Percentiles rank a stretch among this genome's conserved stretches.
phyloP scores from a whole-genome alignment of 2,329 filamentous ascomycete species.

The Nemania diffusa region DNA sequence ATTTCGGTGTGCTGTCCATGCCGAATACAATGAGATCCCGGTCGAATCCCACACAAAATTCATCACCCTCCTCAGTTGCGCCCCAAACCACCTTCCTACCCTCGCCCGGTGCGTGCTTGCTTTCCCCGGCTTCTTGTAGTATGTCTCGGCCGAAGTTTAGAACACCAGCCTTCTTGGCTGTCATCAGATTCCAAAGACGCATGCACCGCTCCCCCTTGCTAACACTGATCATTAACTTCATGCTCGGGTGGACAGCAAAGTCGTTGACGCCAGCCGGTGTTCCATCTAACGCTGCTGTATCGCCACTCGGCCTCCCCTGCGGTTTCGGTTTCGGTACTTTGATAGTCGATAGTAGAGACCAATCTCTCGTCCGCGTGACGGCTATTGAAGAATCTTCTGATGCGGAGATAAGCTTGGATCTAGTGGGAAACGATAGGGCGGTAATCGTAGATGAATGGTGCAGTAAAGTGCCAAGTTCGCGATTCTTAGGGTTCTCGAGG shows the following conservation, averaged over 20 bases:
- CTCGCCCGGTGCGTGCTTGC: constrained; percentile 81
- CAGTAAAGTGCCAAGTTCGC: constrained; percentile 85
- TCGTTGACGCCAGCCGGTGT: constrained; percentile 91
- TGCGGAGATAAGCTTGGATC: constrained; percentile 86
- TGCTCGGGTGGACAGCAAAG: constrained; percentile 93
- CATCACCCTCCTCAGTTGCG: constrained; percentile 72
- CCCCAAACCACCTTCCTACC: constrained; percentile 87
- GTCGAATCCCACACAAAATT: constrained; percentile 92
- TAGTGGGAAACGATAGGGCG: constrained; percentile 81
- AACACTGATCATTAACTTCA: constrained; percentile 96
- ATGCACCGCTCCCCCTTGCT: constrained; percentile 90
- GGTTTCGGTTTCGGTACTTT: constrained; percentile 88
- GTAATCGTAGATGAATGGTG: constrained; percentile 89
- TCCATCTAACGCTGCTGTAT: constrained; percentile 84
- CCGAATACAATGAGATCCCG: constrained; percentile 85
- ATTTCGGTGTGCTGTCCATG: constrained; percentile 85
- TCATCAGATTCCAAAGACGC: constrained; percentile 96
- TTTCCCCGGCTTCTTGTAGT: constrained; percentile 79
- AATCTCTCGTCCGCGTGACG: constrained; percentile 87
- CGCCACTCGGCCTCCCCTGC: constrained; percentile 83
- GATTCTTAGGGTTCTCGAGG: constrained; percentile 85
- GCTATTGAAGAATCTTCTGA: constrained; percentile 93
- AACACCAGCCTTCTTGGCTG: constrained; percentile 93
- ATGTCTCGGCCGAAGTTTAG: constrained; percentile 83
- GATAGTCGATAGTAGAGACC: constrained; percentile 86